Percentiles rank a stretch among this genome's conserved stretches.
Conservation (phyloP, 2,329 filamentous ascomycete genomes). For the Fusarium luffae region DNA sequence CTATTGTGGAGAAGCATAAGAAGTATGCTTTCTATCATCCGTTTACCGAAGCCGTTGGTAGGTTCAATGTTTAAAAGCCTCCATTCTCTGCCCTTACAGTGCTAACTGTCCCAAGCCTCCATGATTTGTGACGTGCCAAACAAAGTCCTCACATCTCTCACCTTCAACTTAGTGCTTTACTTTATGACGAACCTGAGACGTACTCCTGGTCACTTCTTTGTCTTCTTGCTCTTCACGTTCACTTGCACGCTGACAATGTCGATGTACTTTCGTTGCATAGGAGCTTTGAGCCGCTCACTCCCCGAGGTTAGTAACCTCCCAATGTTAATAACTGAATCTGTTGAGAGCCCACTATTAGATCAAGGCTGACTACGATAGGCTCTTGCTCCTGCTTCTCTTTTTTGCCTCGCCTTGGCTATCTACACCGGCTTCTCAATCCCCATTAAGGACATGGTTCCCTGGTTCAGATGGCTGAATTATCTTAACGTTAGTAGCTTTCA, state of each 20-base stretch:
- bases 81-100: no score
- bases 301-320: no score
- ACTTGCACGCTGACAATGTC: slow-evolving; percentile 43
- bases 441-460: slow-evolving; percentile 64
- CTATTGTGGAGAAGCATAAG: slow-evolving; percentile 51
- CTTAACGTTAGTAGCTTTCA: slow-evolving; percentile 53
- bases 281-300: no score
- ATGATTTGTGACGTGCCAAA: slow-evolving; percentile 56
- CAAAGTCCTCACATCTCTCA: slow-evolving; percentile 52
- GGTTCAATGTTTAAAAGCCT: no score
- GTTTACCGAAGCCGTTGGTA: slow-evolving; percentile 45
- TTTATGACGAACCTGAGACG: slow-evolving; percentile 60
- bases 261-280: slow-evolving; percentile 57
- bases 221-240: slow-evolving; percentile 59
- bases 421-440: slow-evolving; percentile 62
- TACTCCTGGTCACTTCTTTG: slow-evolving; percentile 59
- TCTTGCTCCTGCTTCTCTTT: slow-evolving; percentile 53
- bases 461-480: slow-evolving; percentile 75
- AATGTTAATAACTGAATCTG: no score
- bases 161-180: slow-evolving; percentile 59
- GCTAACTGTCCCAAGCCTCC: slow-evolving; percentile 1
- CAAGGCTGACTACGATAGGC: no score
- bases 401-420: slow-evolving; percentile 46
- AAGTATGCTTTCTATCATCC: slow-evolving; percentile 52
- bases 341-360: no score